These are phyloP conservation scores for Apiospora aurea DNA, from an alignment of 2,329 filamentous ascomycete genomes.

Conservation along the genomic window DNA sequence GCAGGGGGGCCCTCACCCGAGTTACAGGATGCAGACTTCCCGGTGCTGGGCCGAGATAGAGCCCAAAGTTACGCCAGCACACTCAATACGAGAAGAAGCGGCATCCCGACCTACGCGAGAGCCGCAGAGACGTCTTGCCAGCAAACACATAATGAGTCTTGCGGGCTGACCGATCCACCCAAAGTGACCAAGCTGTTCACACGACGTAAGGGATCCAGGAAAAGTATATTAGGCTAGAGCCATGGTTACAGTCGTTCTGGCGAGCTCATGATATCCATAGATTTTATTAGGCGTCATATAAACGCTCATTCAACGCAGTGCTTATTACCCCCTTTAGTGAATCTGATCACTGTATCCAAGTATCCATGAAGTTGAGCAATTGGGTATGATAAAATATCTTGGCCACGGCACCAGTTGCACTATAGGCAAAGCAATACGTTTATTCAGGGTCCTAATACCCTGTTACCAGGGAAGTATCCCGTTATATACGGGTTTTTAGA, in stretches of 20 bases:
- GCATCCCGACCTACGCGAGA: neutral
- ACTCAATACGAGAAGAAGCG: neutral
- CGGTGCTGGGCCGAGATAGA: neutral
- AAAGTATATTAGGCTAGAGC: neutral
- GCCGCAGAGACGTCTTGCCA: neutral
- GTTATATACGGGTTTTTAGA: too few species aligned
- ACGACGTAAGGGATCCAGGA: neutral
- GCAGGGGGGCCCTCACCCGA: neutral
- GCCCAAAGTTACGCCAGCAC: neutral
- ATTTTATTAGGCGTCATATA: neutral
- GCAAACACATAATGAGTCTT: neutral
- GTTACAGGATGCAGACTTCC: neutral
- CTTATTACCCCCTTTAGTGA: neutral
- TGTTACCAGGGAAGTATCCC: too few species aligned
- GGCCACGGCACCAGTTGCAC: too few species aligned
- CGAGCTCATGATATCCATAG: neutral
- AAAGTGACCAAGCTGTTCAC: neutral
- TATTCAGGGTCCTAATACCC: too few species aligned
- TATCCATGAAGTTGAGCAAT: too few species aligned
- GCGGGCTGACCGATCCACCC: neutral
- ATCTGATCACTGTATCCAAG: neutral
- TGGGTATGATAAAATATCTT: too few species aligned
- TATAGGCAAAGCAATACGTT: too few species aligned
- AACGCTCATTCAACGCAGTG: accelerated
- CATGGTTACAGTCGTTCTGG: accelerated